Base-by-base conservation (phyloP, 331 rosid genomes). In the Acacia concinna region DNA sequence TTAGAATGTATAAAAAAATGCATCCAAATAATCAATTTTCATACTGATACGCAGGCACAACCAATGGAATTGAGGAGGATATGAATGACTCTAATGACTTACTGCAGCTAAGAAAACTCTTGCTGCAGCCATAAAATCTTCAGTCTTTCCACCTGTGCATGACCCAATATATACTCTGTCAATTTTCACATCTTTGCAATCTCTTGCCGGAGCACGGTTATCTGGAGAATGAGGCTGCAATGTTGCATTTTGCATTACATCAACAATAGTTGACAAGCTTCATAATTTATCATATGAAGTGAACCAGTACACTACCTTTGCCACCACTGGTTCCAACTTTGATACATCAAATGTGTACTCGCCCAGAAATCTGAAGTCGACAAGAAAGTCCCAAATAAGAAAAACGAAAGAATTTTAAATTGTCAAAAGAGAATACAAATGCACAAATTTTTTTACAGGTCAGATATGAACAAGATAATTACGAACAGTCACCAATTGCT, bases 161-260 rank as follows among this genome's bases (percentile, higher is more conserved):
- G 97, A 94, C 71, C 98, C 97, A 27, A 94, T 88, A 79, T 90
- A 94, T 62, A 94, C 98, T 77, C 94, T 84, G 73, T 92, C 98
- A 73, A 91, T 94, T 85, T 90, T 94, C 80, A 91, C 97, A 78
- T 88, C 91, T 85, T 84, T 92, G 90, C 94, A 90, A 76, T 92
- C 94, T 85, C 98, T 94, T 76, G 97, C 97, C 83, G 92, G 84
- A 80, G 97, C 93, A n/a, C 94, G 91, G 40, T 94, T 94, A 84
- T 92, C 96, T 1, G 96, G 98, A 67, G 94, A 89, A 88, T 94
- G 96, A 52, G 98, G 98, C 98, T 94, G 96, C 81, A 70, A 40
- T 69, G 14, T 65, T 46, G 41, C 34, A 54, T 8, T 47, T 52
- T 66, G 66, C 47, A 15, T 28, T 25, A 49, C 51, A 75, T 83